Conservation (phyloP, 257 asterid species). For the Primulina tabacum region DNA sequence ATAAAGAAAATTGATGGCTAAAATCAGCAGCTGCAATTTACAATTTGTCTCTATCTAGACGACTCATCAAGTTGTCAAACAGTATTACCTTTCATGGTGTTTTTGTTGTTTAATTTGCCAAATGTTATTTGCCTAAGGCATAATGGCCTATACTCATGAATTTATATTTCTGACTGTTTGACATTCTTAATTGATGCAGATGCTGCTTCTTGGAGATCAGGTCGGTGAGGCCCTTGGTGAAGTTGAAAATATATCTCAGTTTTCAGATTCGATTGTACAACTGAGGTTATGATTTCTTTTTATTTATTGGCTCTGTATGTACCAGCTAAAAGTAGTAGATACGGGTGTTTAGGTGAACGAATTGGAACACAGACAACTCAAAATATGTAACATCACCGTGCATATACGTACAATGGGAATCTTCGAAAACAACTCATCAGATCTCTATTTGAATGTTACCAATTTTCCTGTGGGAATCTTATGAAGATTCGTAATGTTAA, state of each 20-base stretch:
- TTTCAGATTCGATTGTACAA: constrained; percentile 45
- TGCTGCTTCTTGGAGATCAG: constrained; percentile 84
- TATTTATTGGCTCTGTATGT: neutral
- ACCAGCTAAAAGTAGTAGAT: neutral
- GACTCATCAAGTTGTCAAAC: neutral
- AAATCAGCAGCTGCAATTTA: neutral
- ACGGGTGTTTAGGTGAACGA: constrained; percentile 1
- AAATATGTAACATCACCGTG: neutral
- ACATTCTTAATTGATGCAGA: constrained; percentile 36
- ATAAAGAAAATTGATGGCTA: neutral
- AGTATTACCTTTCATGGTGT: neutral
- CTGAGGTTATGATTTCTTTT: constrained; percentile 48
- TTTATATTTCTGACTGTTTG: constrained; percentile 20
- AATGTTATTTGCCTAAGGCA: neutral
- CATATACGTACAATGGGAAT: constrained; percentile 3
- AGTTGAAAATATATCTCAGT: constrained; percentile 41
- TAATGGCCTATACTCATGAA: neutral
- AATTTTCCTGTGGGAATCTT: neutral
- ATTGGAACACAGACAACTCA: neutral
- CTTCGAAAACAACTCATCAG: neutral
- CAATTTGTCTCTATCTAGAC: neutral
- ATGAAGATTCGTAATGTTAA: neutral
- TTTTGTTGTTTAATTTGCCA: constrained; percentile 4
- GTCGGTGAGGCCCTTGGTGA: constrained; percentile 76
- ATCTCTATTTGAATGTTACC: neutral